phyloP scores from a whole-genome alignment of 257 asterid genomes.

The Solanum arcanum region DNA sequence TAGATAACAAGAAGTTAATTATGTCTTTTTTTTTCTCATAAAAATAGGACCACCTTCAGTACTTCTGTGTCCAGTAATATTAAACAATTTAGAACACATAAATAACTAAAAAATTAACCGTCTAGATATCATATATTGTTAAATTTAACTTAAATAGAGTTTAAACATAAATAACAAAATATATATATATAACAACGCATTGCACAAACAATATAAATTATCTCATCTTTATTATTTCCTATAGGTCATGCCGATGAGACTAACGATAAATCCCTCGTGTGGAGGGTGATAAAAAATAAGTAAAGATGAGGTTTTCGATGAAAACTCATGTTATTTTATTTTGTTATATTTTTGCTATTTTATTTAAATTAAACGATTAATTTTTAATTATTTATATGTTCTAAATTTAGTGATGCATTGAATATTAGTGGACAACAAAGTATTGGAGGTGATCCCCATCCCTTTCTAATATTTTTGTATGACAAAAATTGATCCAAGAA shows the following conservation, averaged over 20 bases:
- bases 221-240: no score
- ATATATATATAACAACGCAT: no score
- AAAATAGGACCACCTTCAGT: neutral
- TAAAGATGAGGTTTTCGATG: neutral
- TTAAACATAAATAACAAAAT: no score
- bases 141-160: neutral
- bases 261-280: fast-evolving
- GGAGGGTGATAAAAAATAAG: neutral
- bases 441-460: neutral
- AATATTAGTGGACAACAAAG: neutral
- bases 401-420: neutral
- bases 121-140: neutral
- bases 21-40: neutral
- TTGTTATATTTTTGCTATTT: no score
- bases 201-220: neutral
- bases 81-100: neutral
- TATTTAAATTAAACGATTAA: no score
- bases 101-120: neutral
- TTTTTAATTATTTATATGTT: fast-evolving
- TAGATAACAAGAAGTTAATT: no score
- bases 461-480: neutral
- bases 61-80: no score
- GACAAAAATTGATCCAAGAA: neutral
- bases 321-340: no score
- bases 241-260: neutral